Evolutionary conservation across 2,329 filamentous ascomycete species (phyloP), one percentile per base, ranked within the genome.

Genomic region (Verticillium longisporum): DNA sequence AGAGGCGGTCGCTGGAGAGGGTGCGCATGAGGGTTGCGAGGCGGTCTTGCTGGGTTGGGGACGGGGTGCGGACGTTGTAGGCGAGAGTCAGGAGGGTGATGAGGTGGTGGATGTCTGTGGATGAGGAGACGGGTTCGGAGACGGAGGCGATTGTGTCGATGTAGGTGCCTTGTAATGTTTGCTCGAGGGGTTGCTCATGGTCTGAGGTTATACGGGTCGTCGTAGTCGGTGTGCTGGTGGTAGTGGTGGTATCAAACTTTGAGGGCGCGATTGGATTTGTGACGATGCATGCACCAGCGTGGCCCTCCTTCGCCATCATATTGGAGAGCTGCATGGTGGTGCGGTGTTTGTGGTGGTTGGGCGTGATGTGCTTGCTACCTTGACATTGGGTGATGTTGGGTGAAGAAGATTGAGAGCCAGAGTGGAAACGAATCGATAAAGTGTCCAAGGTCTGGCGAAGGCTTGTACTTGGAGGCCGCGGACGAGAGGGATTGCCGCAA

Each of bases 11-110:
- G 36, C 38, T 54, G 11, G 63, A 58, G 11, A 61, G 58, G 9
- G 72, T 73, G 60, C 72, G 66, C 61, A 75, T 64, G 61, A 75
- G 70, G n/a, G 70, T 72, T 54, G 69, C 63, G 59, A 75, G 72
- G n/a, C 69, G 72, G 36, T 68, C 66, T 53, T 73, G 68, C 55
- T 63, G 63, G 3, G 61, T 61, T 13, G 66, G 66, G 5, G 63
- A 63, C 9, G 71, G 71, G 34, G 65, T 67, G 36, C 67, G 67
- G 59, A 68, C 66, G 59, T 68, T 67, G 61, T 73, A 74, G 54
- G 73, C 68, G 58, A 75, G 66, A 41, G 71, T 65, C 58, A 75
- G 62, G 60, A 75, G 72, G 31, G 67, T 70, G 64, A 75, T 69
- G 56, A 75, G 72, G 21, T 72, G 66, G 54, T 67, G 66, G 58